Percentiles rank a stretch among this genome's conserved stretches.
Evolutionary conservation across 78 protist genomes (phyloP).

Genomic region (Speleostelium caveatum): DNA sequence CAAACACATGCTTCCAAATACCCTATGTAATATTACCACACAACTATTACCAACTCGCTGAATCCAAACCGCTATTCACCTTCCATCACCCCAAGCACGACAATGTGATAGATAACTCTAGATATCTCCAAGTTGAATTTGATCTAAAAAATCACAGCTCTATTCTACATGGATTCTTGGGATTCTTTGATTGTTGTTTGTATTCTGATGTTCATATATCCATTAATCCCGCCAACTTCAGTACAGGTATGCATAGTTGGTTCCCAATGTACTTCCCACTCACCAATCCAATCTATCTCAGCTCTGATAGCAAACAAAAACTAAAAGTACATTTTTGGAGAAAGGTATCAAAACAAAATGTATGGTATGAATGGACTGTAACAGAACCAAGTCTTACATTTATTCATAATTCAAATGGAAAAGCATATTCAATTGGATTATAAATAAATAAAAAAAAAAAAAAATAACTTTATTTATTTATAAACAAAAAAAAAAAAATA

Average conservation of each 20-base stretch:
- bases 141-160: slow-evolving; percentile 6
- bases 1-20: too few species aligned
- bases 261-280: slow-evolving; percentile 97
- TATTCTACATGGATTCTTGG: slow-evolving; percentile 95
- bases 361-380: slow-evolving; percentile 98
- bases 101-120: slow-evolving; percentile 53
- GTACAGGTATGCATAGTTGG: slow-evolving; percentile 97
- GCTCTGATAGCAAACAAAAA: too few species aligned
- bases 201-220: slow-evolving; percentile 87
- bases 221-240: slow-evolving; percentile 91
- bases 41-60: slow-evolving; percentile 61
- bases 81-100: slow-evolving; percentile 91
- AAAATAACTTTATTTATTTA: too few species aligned
- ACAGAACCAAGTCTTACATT: slow-evolving; percentile 63
- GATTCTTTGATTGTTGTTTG: slow-evolving; percentile 96
- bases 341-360: slow-evolving; percentile 42
- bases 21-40: slow-evolving; percentile 96
- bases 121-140: slow-evolving; percentile 44
- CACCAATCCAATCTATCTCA: slow-evolving; percentile 25
- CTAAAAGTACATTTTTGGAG: slow-evolving; percentile 80
- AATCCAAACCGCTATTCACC: slow-evolving; percentile 76
- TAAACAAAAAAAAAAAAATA: too few species aligned
- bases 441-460: too few species aligned
- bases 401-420: slow-evolving; percentile 94
- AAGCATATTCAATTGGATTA: slow-evolving; percentile 90